A percentile compares a stretch with the other conserved stretches of the same genome.
Conservation (phyloP, 1,284 basidiomycete species). For the Puccinia triticina region DNA sequence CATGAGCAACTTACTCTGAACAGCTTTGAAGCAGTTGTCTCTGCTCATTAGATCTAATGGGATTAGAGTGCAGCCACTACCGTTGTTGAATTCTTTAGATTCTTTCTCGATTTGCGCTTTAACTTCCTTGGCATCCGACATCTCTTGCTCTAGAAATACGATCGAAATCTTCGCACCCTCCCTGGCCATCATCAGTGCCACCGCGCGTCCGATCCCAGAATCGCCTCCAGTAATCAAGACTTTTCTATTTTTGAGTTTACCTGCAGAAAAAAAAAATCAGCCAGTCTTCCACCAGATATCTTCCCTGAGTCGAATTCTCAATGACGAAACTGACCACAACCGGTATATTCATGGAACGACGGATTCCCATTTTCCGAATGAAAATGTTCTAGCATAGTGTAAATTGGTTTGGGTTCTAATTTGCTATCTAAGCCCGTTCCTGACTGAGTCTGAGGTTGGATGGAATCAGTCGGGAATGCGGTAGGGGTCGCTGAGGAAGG, state of each 20-base stretch:
- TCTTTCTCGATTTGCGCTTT: conserved; percentile 63
- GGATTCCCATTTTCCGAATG: conserved; percentile 67
- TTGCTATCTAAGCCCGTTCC: conserved; percentile 36
- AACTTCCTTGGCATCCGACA: conserved; percentile 65
- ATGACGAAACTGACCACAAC: conserved; percentile 55
- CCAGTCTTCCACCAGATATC: background rate
- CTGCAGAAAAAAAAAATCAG: conserved; percentile 55
- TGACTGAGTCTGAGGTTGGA: conserved; percentile 39
- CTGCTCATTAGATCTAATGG: conserved; percentile 62
- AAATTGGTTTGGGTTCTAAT: conserved; percentile 64
- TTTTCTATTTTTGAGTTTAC: conserved; percentile 67
- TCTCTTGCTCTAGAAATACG: conserved; percentile 68
- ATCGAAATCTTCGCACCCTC: conserved; percentile 72
- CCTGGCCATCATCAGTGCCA: conserved; percentile 68
- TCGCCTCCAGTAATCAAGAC: conserved; percentile 68
- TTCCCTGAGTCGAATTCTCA: conserved; percentile 52
- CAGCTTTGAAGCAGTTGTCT: conserved; percentile 44
- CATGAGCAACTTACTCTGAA: conserved; percentile 36
- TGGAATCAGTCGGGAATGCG: conserved; percentile 43
- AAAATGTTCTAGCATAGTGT: conserved; percentile 66
- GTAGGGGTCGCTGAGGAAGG: background rate
- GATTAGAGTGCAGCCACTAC: conserved; percentile 64
- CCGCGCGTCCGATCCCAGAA: conserved; percentile 69
- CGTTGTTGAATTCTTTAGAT: conserved; percentile 61
- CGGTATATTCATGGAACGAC: conserved; percentile 65